These are phyloP conservation scores for Sporothrix variecibatus DNA, from an alignment of 2,329 filamentous ascomycete species.

Conservation along the genomic window DNA sequence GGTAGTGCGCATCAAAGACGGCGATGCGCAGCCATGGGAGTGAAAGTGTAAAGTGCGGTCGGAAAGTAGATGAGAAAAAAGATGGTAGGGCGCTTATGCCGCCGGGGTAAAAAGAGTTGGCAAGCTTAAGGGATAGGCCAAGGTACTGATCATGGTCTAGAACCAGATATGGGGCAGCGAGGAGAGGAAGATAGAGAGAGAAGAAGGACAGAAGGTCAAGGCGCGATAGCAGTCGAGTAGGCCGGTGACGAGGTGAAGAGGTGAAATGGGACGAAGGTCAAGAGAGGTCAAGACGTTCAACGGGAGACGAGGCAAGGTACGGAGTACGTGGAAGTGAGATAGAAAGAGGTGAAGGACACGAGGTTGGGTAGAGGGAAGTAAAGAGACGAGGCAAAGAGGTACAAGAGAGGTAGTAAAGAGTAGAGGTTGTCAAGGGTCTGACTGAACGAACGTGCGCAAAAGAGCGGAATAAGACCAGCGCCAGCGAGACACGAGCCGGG, in stretches of 20 bases:
- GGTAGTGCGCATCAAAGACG: constrained; percentile 17
- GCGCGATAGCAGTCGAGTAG: not conserved
- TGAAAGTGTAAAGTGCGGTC: not conserved
- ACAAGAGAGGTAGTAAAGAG: not conserved
- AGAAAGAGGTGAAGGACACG: constrained; percentile 18
- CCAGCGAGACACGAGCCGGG: constrained; percentile 10
- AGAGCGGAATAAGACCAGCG: constrained; percentile 8
- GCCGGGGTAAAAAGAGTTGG: not conserved
- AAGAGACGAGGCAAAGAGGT: constrained; percentile 10
- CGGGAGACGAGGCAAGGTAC: not conserved
- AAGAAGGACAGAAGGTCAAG: not conserved
- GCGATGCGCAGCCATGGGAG: constrained; percentile 11
- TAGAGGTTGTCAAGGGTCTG: constrained; percentile 10
- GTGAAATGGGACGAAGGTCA: not conserved
- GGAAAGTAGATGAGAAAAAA: not conserved
- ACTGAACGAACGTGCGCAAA: constrained; percentile 16
- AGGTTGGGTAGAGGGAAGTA: constrained; percentile 19
- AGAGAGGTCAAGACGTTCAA: not conserved
- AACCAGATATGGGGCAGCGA: constrained; percentile 2
- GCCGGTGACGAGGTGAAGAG: constrained; percentile 1
- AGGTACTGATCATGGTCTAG: constrained; percentile 18
- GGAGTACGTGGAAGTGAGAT: constrained; percentile 12
- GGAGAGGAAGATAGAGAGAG: not conserved
- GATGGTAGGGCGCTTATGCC: constrained; percentile 9
- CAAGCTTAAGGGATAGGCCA: not conserved